A percentile compares a stretch with the other conserved stretches of the same genome.
Conservation (phyloP, 1,284 basidiomycete genomes). For the Pseudozyma thailandica region DNA sequence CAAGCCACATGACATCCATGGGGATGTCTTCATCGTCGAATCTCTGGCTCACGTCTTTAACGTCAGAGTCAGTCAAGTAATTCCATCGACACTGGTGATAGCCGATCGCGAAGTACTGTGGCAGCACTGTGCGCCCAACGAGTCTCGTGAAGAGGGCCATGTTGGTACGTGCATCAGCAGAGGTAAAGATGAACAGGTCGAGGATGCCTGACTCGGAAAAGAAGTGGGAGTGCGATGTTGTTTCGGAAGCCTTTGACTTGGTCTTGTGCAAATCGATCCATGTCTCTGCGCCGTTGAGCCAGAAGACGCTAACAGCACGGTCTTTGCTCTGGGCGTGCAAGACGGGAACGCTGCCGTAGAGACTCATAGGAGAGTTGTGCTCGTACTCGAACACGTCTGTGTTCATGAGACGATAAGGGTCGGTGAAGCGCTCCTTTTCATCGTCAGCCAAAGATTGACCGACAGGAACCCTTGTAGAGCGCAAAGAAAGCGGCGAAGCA, state of each 20-base stretch:
- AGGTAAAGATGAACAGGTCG: conserved; percentile 91
- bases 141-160: conserved; percentile 86
- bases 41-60: conserved; percentile 83
- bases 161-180: conserved; percentile 81
- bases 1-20: conserved; percentile 96
- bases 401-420: conserved; percentile 96
- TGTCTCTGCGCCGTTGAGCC: conserved; percentile 90
- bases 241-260: conserved; percentile 16
- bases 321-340: conserved; percentile 82
- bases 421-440: conserved; percentile 69
- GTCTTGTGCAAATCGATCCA: conserved; percentile 85
- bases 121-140: conserved; percentile 86
- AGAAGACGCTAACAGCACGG: conserved; percentile 88
- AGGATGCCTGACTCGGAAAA: conserved; percentile 95
- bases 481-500: conserved; percentile 87
- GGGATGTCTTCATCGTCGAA: conserved; percentile 96
- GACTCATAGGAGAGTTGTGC: conserved; percentile 86
- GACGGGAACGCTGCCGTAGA: conserved; percentile 79
- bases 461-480: conserved; percentile 68
- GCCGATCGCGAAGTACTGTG: conserved; percentile 88
- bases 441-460: conserved; percentile 40
- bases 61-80: conserved; percentile 89
- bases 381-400: conserved; percentile 97
- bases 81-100: conserved; percentile 99
- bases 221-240: conserved; percentile 78